phyloP scores from a whole-genome alignment of 192 early-diverging fungal genomes.

The Rhizoclosmatium globosum region DNA sequence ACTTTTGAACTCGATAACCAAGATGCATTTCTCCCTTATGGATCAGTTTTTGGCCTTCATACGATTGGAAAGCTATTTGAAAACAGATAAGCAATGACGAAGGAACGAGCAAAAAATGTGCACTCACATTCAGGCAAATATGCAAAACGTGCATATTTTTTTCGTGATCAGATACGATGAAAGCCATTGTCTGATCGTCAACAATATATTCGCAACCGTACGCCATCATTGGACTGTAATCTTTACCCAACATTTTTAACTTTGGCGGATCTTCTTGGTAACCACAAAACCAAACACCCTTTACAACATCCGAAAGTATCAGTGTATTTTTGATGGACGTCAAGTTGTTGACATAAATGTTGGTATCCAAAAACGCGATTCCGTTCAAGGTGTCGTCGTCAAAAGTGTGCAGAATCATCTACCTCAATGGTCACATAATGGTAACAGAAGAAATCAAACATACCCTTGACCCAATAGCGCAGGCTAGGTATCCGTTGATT shows the following conservation, averaged over 20 bases:
- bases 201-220: constrained; percentile 80
- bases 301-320: constrained; percentile 85
- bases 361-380: constrained; percentile 94
- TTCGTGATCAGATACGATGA: constrained; percentile 85
- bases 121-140: constrained; percentile 85
- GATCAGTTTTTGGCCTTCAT: constrained; percentile 87
- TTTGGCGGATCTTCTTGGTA: constrained; percentile 95
- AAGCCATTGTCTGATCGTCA: constrained; percentile 72
- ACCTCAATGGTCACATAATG: background rate
- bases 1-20: constrained; percentile 75
- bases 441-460: constrained; percentile 2
- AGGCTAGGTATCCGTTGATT: constrained; percentile 85
- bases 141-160: constrained; percentile 83
- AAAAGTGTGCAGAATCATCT: constrained; percentile 86
- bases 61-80: constrained; percentile 79
- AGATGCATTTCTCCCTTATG: constrained; percentile 90
- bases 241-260: constrained; percentile 86
- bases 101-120: background rate
- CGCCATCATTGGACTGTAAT: constrained; percentile 81
- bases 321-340: constrained; percentile 88
- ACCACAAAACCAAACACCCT: constrained; percentile 88
- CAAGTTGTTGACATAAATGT: constrained; percentile 86
- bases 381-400: constrained; percentile 82
- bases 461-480: constrained; percentile 88
- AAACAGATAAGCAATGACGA: constrained; percentile 11